These are phyloP conservation scores for Talaromyces sp. DNA, from an alignment of 2,329 filamentous ascomycete genomes.

Conservation along the genomic window DNA sequence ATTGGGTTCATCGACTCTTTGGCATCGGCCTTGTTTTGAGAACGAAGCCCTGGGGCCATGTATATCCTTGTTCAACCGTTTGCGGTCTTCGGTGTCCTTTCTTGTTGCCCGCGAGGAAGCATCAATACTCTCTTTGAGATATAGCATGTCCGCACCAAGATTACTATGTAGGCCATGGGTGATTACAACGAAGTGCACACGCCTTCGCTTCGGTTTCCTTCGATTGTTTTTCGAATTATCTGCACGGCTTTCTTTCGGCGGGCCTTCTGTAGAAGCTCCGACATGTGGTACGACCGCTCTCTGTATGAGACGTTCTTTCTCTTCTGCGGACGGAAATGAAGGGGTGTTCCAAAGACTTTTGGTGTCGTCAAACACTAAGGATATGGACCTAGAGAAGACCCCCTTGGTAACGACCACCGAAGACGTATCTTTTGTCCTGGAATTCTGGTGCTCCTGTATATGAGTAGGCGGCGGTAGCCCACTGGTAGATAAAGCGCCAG, in stretches of 20 bases:
- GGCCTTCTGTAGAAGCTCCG: slow-evolving; percentile 4
- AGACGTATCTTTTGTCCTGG: slow-evolving; percentile 50
- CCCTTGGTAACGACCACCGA: slow-evolving; percentile 64
- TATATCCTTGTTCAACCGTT: background rate
- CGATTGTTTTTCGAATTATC: background rate
- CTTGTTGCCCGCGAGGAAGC: slow-evolving; percentile 60
- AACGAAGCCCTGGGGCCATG: background rate
- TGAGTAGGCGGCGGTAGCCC: slow-evolving; percentile 58
- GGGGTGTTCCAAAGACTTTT: slow-evolving; percentile 90
- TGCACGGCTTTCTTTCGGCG: background rate
- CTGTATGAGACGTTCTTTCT: slow-evolving; percentile 35
- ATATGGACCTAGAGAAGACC: slow-evolving; percentile 77
- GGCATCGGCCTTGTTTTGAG: background rate
- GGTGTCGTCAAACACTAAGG: slow-evolving; percentile 79
- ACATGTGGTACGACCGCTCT: slow-evolving; percentile 20
- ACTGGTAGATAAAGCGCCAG: slow-evolving; percentile 47
- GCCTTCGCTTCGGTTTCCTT: slow-evolving; percentile 44
- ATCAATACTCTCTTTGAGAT: slow-evolving; percentile 95
- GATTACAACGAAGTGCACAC: slow-evolving; percentile 81
- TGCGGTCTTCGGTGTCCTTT: slow-evolving; percentile 43
- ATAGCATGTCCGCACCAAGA: slow-evolving; percentile 92
- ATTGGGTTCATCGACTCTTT: background rate
- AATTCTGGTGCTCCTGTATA: slow-evolving; percentile 70
- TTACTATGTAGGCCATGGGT: slow-evolving; percentile 97
- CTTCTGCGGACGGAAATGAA: slow-evolving; percentile 60